Base-by-base conservation (phyloP, 1,139 yeast genomes). In the Suhomyces panamericanus region DNA sequence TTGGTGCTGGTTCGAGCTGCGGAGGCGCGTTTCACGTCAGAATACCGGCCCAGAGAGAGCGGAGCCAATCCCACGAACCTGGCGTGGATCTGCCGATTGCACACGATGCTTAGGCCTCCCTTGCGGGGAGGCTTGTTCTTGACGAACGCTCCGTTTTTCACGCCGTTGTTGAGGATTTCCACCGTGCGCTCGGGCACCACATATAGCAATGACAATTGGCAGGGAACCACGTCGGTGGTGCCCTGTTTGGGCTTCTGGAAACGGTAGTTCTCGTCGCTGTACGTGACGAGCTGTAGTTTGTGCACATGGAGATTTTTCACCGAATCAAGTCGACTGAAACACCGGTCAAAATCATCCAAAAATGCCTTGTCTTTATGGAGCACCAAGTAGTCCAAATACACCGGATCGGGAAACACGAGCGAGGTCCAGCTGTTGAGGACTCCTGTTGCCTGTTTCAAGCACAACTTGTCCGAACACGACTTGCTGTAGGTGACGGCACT, bases 391-490 rank as follows among this genome's bases (percentile, higher is more conserved):
- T 70, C 66, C 15, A 90, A 60, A 82, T 3, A 82, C 59, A 15
- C 70, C 60, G 6, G 66, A 58, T 20, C 24, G 14, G 72, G 64
- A 38, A 83, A 58, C 28, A 82, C 49, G 2, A 55, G 54, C 38
- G 77, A 67, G 2, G 79, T 74, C 4, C 83, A 59, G 3, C 81
- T 64, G 50, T 77, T 80, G 32, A 83, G 63, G 3, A 88, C 47
- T 0, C 96, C 90, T 0, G 76, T 70, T 32, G 70, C 66, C 59
- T 88, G 96, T 44, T 77, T 75, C 40, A 83, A 48, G 34, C 88
- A 76, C 26, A 91, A 59, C 57, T 91, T 91, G 60, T 91, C 98
- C 0, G 95, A 82, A 60, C 98, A 91, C 0, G 96, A 87, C 59
- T 90, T 91, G 35, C 95, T 86, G 35, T 76, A 63, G 0, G 95